Percentiles rank a stretch among this genome's conserved stretches.
Evolutionary conservation across 495 filamentous ascomycete genomes (phyloP).

Genomic region (Trichoderma asperelloides): DNA sequence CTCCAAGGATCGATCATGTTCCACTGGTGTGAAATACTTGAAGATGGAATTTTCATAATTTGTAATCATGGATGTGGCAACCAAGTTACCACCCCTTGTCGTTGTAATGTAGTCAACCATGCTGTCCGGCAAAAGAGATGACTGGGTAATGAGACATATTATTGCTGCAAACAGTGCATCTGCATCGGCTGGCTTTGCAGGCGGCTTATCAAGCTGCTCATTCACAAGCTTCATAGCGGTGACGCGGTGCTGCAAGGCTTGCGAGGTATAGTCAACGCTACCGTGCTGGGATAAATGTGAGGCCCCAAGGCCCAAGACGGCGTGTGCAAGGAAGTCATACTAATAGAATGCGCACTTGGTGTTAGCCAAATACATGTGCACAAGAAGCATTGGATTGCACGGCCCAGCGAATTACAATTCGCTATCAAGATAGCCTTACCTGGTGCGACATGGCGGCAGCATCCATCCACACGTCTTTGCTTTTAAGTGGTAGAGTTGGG

Average conservation of each 20-base stretch:
- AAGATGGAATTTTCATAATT: constrained; percentile 25
- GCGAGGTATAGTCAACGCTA: constrained; percentile 16
- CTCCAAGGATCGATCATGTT: constrained; percentile 3
- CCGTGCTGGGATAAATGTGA: constrained; percentile 24
- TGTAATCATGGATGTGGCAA: constrained; percentile 23
- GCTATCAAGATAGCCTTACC: constrained; percentile 19
- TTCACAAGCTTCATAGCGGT: constrained; percentile 31
- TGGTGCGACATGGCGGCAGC: constrained; percentile 33
- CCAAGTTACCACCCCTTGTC: constrained; percentile 37
- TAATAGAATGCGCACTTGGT: constrained; percentile 9
- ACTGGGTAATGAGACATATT: constrained; percentile 39
- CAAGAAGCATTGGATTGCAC: not conserved
- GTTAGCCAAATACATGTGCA: not conserved
- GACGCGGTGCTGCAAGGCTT: constrained; percentile 31
- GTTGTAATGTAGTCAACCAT: constrained; percentile 41
- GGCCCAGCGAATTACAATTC: not conserved
- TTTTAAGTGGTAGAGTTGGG: constrained; percentile 38
- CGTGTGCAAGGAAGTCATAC: constrained; percentile 30
- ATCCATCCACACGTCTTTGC: constrained; percentile 38
- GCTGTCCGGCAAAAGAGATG: constrained; percentile 37
- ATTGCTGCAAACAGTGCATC: constrained; percentile 36
- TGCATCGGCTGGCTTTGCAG: constrained; percentile 18
- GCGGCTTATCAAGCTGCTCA: constrained; percentile 19
- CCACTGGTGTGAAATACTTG: constrained; percentile 14
- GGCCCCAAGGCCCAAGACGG: constrained; percentile 36